A percentile compares a stretch with the other conserved stretches of the same genome.
phyloP scores from a whole-genome alignment of 2,329 filamentous ascomycete genomes.

The Diaporthe amygdali region DNA sequence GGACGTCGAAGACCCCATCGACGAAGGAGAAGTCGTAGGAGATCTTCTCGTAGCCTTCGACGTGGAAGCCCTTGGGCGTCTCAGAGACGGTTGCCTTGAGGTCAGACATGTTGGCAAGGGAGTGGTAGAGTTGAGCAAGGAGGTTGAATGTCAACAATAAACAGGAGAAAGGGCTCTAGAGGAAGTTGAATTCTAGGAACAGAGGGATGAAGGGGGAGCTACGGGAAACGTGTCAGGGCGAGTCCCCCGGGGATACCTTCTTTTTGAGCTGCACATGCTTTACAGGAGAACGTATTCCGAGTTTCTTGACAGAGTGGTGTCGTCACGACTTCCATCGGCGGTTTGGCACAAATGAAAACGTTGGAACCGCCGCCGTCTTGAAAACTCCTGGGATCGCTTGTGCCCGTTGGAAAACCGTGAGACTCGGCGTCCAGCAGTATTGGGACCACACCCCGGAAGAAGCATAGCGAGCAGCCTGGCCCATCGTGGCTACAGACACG shows the following conservation, averaged over 20 bases:
- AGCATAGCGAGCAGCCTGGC: neutral
- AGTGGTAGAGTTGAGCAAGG: neutral
- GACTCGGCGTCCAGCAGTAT: neutral
- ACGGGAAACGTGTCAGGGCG: neutral
- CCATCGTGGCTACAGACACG: neutral
- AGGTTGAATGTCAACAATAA: neutral
- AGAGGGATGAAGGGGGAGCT: neutral
- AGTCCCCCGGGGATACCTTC: neutral
- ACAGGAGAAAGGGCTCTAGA: neutral
- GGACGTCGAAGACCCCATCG: constrained; percentile 68
- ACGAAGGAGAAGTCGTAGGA: constrained; percentile 78
- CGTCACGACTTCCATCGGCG: constrained; percentile 19
- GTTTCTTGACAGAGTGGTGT: constrained; percentile 10
- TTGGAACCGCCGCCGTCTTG: neutral
- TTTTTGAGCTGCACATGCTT: constrained; percentile 8
- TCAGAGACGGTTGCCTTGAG: constrained; percentile 69
- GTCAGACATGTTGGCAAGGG: constrained; percentile 64
- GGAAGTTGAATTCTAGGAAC: neutral
- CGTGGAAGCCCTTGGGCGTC: constrained; percentile 70
- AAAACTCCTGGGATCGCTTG: neutral
- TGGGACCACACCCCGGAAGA: neutral
- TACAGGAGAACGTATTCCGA: neutral
- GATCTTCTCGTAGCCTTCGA: constrained; percentile 77
- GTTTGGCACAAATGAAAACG: constrained; percentile 8
- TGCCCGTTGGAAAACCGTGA: neutral